phyloP scores from a whole-genome alignment of 2,329 filamentous ascomycete species.

The Beauveria sp. region DNA sequence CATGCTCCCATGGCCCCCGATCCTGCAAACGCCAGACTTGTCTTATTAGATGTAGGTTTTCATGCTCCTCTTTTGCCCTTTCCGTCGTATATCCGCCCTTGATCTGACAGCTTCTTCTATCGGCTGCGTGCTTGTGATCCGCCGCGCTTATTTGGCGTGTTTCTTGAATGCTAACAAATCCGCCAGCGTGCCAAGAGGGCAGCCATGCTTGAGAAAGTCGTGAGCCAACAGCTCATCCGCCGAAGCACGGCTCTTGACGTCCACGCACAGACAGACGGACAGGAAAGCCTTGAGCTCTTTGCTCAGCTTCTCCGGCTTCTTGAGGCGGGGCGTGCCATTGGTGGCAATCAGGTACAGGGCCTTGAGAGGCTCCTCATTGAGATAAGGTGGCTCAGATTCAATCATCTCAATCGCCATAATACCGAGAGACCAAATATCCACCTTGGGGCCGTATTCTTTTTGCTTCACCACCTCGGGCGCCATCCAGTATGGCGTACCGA shows the following conservation, averaged over 20 bases:
- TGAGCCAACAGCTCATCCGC: slow-evolving; percentile 83
- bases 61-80: background rate
- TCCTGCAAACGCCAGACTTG: slow-evolving; percentile 4
- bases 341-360: slow-evolving; percentile 96
- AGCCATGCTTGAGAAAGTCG: slow-evolving; percentile 91
- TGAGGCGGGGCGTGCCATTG: slow-evolving; percentile 90
- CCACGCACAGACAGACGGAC: slow-evolving; percentile 91
- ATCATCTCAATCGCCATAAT: slow-evolving; percentile 99
- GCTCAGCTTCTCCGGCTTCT: slow-evolving; percentile 96
- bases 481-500: slow-evolving; percentile 99
- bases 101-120: no score
- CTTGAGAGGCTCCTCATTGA: slow-evolving; percentile 96
- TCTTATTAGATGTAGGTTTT: slow-evolving; percentile 5
- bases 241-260: slow-evolving; percentile 89
- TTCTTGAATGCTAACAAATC: slow-evolving; percentile 86
- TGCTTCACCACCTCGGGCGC: slow-evolving; percentile 98
- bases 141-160: slow-evolving; percentile 48
- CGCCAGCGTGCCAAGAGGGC: slow-evolving; percentile 71
- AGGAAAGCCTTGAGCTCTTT: slow-evolving; percentile 98
- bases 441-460: slow-evolving; percentile 96
- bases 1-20: slow-evolving; percentile 1
- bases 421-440: slow-evolving; percentile 96
- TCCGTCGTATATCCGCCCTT: background rate
- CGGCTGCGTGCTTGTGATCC: background rate
- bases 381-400: slow-evolving; percentile 93